Evolutionary conservation across 2,329 filamentous ascomycete species (phyloP), one percentile per base, ranked within the genome.

Genomic region (Neocatenulostroma microsporum): DNA sequence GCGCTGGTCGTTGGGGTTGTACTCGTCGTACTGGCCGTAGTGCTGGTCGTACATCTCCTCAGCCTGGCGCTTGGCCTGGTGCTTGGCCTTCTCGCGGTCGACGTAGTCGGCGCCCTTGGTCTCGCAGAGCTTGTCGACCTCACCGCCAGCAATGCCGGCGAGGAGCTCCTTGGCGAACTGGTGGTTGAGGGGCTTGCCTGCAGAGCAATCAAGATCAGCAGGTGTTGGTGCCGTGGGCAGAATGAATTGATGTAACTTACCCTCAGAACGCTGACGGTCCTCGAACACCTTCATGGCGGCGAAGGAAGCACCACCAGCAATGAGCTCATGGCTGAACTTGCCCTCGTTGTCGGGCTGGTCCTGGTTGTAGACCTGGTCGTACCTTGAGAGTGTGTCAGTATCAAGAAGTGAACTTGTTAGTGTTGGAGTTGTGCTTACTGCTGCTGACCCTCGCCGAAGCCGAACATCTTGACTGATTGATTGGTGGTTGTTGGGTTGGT

Each of bases 241-340:
- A n/a, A n/a, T n/a, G 3, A 4, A 7, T 21, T 3, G 19, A 4
- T n/a, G 4, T 11, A 9, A 33, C 45, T 35, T 36, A 54, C 52
- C 83, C 58, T 84, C 69, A 39, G 64, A 68, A 54, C 81, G 79
- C 67, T 87, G 81, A 52, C 74, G 69, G 61, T 87, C 79, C 64
- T 88, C 83, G 53, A 79, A 88, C 15, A 79, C 68, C 70, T 86
- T 86, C 74, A 89, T 82, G 52, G 78, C 84, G 46, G 76, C 80
- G 57, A 89, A 89, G 44, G 80, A 77, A 40, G 83, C 84, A 40
- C 78, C 84, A 45, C 82, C 82, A 47, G 79, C 83, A 38, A 88
- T 58, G 31, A 84, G 56, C 67, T 91, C 83, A 64, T 89, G 84
- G 49, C 74, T 73, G 55, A 84, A 65, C 56, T 73, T 73, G 51